These are phyloP conservation scores for Starmerella roubikii DNA, from an alignment of 805 yeast species.

Conservation along the genomic window DNA sequence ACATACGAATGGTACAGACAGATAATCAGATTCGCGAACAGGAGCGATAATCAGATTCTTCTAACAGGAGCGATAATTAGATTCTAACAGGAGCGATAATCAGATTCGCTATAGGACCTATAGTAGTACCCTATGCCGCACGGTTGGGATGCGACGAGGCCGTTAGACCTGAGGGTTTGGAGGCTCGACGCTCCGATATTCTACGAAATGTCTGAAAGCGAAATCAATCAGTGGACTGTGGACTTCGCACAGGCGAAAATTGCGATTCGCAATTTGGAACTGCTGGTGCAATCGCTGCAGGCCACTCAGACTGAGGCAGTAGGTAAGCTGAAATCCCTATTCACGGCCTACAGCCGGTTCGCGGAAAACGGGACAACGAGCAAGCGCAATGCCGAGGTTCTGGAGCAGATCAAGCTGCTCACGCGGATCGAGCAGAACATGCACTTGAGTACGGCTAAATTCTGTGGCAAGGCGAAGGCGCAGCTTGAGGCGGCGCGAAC, in stretches of 20 bases:
- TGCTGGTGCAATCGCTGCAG: slow-evolving; percentile 2
- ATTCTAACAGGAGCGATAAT: too few species aligned
- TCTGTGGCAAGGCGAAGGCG: slow-evolving; percentile 20
- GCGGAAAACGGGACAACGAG: slow-evolving; percentile 1
- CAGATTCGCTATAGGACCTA: too few species aligned
- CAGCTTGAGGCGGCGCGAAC: slow-evolving; percentile 12
- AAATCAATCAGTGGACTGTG: slow-evolving; percentile 13
- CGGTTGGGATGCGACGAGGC: too few species aligned
- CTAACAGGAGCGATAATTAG: too few species aligned
- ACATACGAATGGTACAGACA: too few species aligned
- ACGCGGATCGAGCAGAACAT: slow-evolving; percentile 1
- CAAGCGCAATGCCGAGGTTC: slow-evolving; percentile 1
- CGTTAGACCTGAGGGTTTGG: too few species aligned
- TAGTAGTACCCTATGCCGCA: too few species aligned
- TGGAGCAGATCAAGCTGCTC: slow-evolving; percentile 4
- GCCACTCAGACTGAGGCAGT: slow-evolving; percentile 9
- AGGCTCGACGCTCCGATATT: too few species aligned
- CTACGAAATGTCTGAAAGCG: slow-evolving; percentile 2
- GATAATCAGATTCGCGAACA: too few species aligned
- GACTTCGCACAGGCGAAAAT: slow-evolving; percentile 16
- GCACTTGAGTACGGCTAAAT: slow-evolving; percentile 3
- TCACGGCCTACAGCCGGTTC: slow-evolving; percentile 4
- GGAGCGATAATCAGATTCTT: too few species aligned
- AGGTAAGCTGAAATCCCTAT: slow-evolving; percentile 3
- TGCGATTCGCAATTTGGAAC: slow-evolving; percentile 9